A percentile compares a stretch with the other conserved stretches of the same genome.
Conservation (phyloP, 106 monocot genomes). For the Posidonia australis region DNA sequence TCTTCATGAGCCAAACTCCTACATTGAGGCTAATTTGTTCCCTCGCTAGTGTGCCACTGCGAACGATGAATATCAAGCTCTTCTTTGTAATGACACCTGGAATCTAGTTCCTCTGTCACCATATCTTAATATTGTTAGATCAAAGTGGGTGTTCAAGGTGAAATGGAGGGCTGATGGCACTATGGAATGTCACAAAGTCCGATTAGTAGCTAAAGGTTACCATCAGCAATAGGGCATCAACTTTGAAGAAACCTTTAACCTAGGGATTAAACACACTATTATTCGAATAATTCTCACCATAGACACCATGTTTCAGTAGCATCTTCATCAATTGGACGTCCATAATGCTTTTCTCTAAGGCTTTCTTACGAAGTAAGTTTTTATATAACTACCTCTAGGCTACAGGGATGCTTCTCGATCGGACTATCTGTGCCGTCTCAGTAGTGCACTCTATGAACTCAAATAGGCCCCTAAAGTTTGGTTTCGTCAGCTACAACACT, state of each 20-base stretch:
- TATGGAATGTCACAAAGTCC: conserved; percentile 1
- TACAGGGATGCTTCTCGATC: not conserved
- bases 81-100: conserved; percentile 6
- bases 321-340: not conserved
- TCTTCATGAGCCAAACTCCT: not conserved
- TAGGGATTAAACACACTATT: not conserved
- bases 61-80: conserved; percentile 1
- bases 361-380: not conserved
- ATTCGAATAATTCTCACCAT: not conserved
- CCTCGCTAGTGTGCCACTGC: conserved; percentile 5
- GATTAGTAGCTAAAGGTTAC: conserved; percentile 3
- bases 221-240: not conserved
- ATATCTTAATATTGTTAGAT: not conserved
- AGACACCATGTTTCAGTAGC: not conserved
- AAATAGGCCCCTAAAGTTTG: too few species aligned
- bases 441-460: too few species aligned
- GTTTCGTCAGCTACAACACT: too few species aligned
- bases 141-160: not conserved
- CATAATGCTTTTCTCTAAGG: conserved; percentile 2
- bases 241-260: conserved; percentile 6
- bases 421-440: too few species aligned
- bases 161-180: not conserved
- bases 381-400: not conserved
- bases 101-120: not conserved
- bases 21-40: not conserved